phyloP scores from a whole-genome alignment of 2,329 filamentous ascomycete species.

The Aspergillus japonicus region DNA sequence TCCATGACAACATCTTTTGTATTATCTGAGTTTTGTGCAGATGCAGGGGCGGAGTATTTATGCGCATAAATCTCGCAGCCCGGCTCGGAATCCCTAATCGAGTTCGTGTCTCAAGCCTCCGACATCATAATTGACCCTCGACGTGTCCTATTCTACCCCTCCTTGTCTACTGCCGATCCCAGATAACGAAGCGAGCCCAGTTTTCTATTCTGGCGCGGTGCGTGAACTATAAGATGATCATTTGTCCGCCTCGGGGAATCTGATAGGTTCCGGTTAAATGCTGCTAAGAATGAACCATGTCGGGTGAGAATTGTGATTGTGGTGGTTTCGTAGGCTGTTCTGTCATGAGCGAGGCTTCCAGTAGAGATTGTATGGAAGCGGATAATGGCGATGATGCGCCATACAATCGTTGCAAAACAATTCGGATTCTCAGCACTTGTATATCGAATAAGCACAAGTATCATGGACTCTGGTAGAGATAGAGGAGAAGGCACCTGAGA shows the following conservation, averaged over 20 bases:
- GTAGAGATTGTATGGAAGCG: not conserved
- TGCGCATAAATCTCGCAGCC: not conserved
- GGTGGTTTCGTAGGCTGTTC: not conserved
- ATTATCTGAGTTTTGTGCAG: not conserved
- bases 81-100: not conserved
- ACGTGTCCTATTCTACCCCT: conserved; percentile 6
- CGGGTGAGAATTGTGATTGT: not conserved
- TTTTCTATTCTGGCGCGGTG: not conserved
- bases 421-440: not conserved
- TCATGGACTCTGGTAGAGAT: not conserved
- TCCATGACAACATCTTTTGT: not conserved
- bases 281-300: not conserved
- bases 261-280: not conserved
- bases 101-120: not conserved
- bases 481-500: not conserved
- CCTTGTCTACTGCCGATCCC: conserved; percentile 1
- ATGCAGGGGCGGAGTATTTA: not conserved
- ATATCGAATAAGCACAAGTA: not conserved
- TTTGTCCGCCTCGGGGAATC: not conserved
- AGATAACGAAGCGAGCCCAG: not conserved
- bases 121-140: not conserved
- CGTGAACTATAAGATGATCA: not conserved
- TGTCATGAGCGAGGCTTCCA: not conserved
- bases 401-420: not conserved
- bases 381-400: not conserved